A percentile compares a stretch with the other conserved stretches of the same genome.
Evolutionary conservation across 1,284 basidiomycete genomes (phyloP).

Genomic region (Naganishia albida): DNA sequence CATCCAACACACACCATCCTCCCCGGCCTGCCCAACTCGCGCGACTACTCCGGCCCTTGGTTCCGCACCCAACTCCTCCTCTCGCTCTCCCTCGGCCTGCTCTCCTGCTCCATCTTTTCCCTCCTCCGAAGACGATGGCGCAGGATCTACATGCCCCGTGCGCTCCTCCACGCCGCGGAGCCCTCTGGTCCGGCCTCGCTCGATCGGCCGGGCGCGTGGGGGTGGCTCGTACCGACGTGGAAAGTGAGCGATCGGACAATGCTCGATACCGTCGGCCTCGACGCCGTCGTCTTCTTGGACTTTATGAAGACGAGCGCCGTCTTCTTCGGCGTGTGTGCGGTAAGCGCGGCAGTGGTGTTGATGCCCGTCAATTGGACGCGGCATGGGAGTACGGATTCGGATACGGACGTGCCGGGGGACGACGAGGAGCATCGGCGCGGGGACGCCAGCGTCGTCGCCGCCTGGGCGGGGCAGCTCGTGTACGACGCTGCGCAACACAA

Average conservation of each 20-base stretch:
- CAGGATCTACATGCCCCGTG: constrained; percentile 79
- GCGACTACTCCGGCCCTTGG: constrained; percentile 46
- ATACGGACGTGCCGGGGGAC: constrained; percentile 61
- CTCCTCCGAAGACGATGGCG: constrained; percentile 85
- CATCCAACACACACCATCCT: background rate
- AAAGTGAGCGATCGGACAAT: constrained; percentile 83
- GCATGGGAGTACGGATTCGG: constrained; percentile 66
- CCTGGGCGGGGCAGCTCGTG: background rate
- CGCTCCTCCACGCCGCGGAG: constrained; percentile 72
- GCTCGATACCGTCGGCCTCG: constrained; percentile 93
- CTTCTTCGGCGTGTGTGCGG: constrained; percentile 75
- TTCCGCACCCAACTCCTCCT: constrained; percentile 83
- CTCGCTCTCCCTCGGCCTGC: constrained; percentile 73
- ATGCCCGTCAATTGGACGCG: constrained; percentile 84
- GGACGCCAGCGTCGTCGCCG: constrained; percentile 13
- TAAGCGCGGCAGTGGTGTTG: constrained; percentile 74
- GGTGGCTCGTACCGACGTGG: constrained; percentile 92
- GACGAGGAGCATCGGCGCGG: constrained; percentile 35
- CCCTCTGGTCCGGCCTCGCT: constrained; percentile 57
- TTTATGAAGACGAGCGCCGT: constrained; percentile 95
- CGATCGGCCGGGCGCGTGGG: constrained; percentile 64
- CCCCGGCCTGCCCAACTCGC: constrained; percentile 16
- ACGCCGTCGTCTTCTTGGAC: constrained; percentile 89
- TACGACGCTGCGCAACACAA: constrained; percentile 19
- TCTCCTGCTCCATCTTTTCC: constrained; percentile 83